phyloP scores from a whole-genome alignment of 2,329 filamentous ascomycete species.

The Didymella exigua region DNA sequence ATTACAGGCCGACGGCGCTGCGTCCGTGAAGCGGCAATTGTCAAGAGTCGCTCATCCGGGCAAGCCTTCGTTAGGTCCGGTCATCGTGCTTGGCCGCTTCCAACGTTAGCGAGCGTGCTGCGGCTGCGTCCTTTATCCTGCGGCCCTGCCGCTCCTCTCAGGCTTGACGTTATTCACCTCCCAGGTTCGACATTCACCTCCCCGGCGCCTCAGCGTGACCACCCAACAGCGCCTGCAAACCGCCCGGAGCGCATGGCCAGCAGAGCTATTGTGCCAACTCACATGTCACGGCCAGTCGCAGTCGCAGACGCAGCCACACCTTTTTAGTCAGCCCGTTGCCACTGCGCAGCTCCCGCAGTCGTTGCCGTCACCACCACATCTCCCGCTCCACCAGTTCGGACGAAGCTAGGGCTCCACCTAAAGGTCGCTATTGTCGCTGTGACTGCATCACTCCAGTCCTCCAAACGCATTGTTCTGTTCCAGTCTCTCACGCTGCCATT shows the following conservation, averaged over 20 bases:
- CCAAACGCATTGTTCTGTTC: neutral
- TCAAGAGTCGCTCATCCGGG: conserved; percentile 14
- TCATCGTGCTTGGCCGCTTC: conserved; percentile 8
- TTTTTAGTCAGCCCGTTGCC: conserved; percentile 28
- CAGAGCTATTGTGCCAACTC: conserved; percentile 18
- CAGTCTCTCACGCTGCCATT: neutral
- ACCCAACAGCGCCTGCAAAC: conserved; percentile 13
- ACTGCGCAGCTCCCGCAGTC: conserved; percentile 26
- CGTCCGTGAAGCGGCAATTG: conserved; percentile 16
- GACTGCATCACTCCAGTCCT: neutral
- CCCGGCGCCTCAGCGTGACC: conserved; percentile 16
- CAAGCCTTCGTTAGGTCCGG: conserved; percentile 11
- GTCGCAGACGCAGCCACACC: conserved; percentile 19
- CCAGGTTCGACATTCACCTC: conserved; percentile 15
- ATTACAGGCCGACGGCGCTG: conserved; percentile 5
- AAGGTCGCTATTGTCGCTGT: conserved; percentile 4
- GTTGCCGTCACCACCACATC: conserved; percentile 33
- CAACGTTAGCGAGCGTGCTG: conserved; percentile 17
- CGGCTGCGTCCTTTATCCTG: conserved; percentile 13
- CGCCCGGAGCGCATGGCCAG: conserved; percentile 33
- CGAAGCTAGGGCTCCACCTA: conserved; percentile 9
- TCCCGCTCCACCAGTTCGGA: conserved; percentile 9
- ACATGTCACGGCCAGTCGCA: conserved; percentile 24
- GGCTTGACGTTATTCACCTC: neutral
- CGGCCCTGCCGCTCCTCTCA: conserved; percentile 14